A percentile compares a stretch with the other conserved stretches of the same genome.
Evolutionary conservation across 1,284 basidiomycete genomes (phyloP).

Genomic region (Trametes pubescens): DNA sequence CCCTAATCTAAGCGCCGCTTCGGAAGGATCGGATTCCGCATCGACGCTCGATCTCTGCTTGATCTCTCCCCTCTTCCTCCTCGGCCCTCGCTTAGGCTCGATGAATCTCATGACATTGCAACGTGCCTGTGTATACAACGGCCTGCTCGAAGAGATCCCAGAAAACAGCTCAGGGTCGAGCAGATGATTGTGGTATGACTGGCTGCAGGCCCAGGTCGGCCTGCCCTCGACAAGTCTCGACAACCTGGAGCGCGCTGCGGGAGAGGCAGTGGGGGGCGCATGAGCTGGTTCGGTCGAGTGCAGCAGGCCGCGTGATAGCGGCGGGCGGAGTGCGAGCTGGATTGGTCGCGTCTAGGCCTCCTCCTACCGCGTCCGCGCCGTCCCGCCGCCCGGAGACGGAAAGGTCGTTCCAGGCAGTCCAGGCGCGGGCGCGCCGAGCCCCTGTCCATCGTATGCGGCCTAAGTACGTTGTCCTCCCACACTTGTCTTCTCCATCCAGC

Average conservation of each 20-base stretch:
- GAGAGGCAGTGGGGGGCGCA: not conserved
- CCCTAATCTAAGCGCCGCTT: conserved; percentile 9
- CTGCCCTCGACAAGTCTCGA: conserved; percentile 18
- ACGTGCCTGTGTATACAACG: conserved; percentile 2
- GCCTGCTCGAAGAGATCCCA: not conserved
- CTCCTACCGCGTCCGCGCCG: conserved; percentile 6
- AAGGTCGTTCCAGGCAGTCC: conserved; percentile 1
- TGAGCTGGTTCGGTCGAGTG: not conserved
- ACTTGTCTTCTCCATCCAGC: conserved; percentile 9
- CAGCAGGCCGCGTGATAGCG: conserved; percentile 5
- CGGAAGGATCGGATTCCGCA: not conserved
- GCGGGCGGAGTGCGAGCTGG: conserved; percentile 10
- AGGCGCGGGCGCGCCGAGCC: conserved; percentile 13
- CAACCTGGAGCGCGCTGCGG: conserved; percentile 16
- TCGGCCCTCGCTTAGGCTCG: not conserved
- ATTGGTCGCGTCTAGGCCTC: conserved; percentile 13
- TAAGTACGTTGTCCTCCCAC: conserved; percentile 8
- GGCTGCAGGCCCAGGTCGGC: not conserved
- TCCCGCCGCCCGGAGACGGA: conserved; percentile 15
- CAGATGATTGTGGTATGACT: not conserved
- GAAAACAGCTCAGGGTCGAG: not conserved
- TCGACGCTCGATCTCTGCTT: not conserved
- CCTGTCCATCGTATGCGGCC: conserved; percentile 12
- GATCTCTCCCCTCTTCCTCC: not conserved
- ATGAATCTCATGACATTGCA: not conserved